A percentile compares a stretch with the other conserved stretches of the same genome.
Evolutionary conservation across 768 basidiomycete species (phyloP).

Genomic region (Lyophyllum atratum): DNA sequence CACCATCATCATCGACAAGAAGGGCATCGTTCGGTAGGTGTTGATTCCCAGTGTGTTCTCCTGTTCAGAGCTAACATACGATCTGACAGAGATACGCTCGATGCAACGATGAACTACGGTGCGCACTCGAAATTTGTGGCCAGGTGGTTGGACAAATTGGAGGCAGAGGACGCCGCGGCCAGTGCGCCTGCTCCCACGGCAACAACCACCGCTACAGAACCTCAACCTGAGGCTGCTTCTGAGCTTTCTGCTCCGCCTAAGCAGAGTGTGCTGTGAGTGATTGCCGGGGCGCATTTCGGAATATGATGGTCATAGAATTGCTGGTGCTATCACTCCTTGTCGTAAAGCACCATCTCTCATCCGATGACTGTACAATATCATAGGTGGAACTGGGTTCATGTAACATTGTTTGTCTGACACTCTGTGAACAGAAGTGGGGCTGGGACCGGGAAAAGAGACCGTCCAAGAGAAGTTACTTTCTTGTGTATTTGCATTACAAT

Average conservation of each 20-base stretch:
- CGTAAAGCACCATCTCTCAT: background rate
- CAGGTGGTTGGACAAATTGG: slow-evolving; percentile 56
- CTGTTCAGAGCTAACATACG: slow-evolving; percentile 3
- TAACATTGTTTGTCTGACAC: too few species aligned
- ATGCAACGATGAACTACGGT: slow-evolving; percentile 59
- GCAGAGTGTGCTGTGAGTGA: background rate
- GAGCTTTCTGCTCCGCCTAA: background rate
- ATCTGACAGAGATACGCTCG: slow-evolving; percentile 53
- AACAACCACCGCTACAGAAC: background rate
- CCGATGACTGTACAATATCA: too few species aligned
- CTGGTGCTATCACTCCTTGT: background rate
- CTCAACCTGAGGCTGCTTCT: background rate
- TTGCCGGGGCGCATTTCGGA: background rate
- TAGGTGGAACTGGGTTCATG: too few species aligned
- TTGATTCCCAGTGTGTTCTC: background rate
- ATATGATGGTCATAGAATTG: background rate
- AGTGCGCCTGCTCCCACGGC: background rate
- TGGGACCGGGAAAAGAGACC: too few species aligned
- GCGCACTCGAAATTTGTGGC: slow-evolving; percentile 74
- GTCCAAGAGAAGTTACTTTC: too few species aligned
- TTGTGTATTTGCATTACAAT: too few species aligned
- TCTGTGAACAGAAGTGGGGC: too few species aligned
- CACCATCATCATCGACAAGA: slow-evolving; percentile 76
- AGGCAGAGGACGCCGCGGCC: slow-evolving; percentile 11
- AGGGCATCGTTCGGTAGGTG: slow-evolving; percentile 67